Evolutionary conservation across 139 green algal species (phyloP), one percentile per base, ranked within the genome.

Genomic region (Tetradesmus lagerheimii): DNA sequence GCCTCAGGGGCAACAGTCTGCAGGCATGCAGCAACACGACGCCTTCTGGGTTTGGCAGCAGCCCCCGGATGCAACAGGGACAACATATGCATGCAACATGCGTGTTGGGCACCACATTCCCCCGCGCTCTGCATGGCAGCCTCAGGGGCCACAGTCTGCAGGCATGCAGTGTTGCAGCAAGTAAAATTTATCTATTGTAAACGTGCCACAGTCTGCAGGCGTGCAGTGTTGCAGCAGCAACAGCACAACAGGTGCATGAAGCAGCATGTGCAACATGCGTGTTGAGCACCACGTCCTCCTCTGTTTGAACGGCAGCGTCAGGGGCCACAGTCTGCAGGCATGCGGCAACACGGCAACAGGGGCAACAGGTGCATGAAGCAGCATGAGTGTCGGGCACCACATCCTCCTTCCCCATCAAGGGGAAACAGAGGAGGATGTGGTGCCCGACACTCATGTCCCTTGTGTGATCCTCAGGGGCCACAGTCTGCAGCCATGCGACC

Each of bases 51-150:
- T n/a, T 14, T 20, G 18, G 47, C 47, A 1, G n/a, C n/a, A n/a
- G n/a, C n/a, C 25, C 29, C 16, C 62, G 14, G 45, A 57, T 57
- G 45, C 45, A 57, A 12, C 11, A 12, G 11, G 14, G n/a, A n/a
- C 45, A 57, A 12, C 45, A 12, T 57, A n/a, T n/a, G n/a, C 4
- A 23, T 27, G n/a, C n/a, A n/a, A n/a, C n/a, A n/a, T n/a, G 89
- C 16, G 84, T 86, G 85, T 97, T 97, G 79, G 94, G 94, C 9
- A 95, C 93, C 4, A 98, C 31, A 50, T 96, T 95, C 78, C 95
- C 93, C 50, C 50, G 20, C 50, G 31, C n/a, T 86, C 83, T 0
- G 14, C 39, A 25, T 95, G 39, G 14, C 34, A 16, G 37, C 64
- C 16, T 29, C 74, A 45, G 64, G 64, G 1, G 39, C 38, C 38